Conservation (phyloP, 306 rosid species). For the Trichosanthes truncata region DNA sequence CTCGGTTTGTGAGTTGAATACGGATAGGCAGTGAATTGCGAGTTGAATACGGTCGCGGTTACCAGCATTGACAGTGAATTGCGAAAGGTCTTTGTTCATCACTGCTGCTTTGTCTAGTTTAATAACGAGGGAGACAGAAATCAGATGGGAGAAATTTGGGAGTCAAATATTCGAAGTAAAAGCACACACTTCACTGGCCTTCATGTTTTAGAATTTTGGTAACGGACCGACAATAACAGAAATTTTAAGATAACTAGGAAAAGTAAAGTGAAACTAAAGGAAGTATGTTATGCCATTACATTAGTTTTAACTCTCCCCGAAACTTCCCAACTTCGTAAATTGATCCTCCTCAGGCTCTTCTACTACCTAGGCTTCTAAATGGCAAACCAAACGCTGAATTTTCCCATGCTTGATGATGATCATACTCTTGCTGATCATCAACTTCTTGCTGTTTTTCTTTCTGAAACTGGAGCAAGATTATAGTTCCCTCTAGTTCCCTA, state of each 20-base stretch:
- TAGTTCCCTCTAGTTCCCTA: no score
- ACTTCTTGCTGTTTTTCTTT: constrained; percentile 2
- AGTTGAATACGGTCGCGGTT: no score
- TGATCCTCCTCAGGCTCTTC: neutral
- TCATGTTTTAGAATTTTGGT: neutral
- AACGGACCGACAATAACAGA: neutral
- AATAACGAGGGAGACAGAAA: neutral
- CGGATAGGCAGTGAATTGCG: no score
- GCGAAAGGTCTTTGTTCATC: neutral
- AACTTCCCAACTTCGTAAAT: neutral
- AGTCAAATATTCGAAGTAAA: neutral
- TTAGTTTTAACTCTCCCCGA: neutral
- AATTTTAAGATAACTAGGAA: neutral
- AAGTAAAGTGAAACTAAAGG: neutral
- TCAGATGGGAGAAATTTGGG: neutral
- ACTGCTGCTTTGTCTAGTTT: neutral
- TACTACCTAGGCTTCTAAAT: neutral
- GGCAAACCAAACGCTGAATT: constrained; percentile 4
- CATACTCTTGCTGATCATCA: neutral
- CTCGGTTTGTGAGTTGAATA: neutral
- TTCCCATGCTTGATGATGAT: neutral
- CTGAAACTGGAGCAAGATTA: neutral
- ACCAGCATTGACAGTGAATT: no score
- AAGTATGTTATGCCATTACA: neutral
- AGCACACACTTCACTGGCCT: neutral